Percentiles rank a stretch among this genome's conserved stretches.
Evolutionary conservation across 1,284 basidiomycete genomes (phyloP).

Genomic region (Fomitopsis betulina): DNA sequence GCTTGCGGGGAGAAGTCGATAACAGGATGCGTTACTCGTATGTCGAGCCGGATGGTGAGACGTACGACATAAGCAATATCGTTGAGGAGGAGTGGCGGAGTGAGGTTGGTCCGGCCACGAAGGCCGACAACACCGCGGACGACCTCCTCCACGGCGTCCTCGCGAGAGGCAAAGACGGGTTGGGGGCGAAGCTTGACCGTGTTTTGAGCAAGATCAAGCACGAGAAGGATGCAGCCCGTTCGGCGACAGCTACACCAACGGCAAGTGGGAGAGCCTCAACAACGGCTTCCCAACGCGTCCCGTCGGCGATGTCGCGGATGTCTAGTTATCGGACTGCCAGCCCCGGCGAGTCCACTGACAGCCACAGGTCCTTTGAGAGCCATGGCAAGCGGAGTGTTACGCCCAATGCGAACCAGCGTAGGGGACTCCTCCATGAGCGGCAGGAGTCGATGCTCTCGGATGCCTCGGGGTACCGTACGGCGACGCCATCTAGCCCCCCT

Average conservation of each 20-base stretch:
- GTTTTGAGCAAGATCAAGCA: slow-evolving; percentile 75
- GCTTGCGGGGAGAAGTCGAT: slow-evolving; percentile 64
- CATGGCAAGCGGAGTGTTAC: slow-evolving; percentile 21
- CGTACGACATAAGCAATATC: slow-evolving; percentile 88
- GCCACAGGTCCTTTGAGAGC: slow-evolving; percentile 12
- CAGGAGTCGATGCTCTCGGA: slow-evolving; percentile 66
- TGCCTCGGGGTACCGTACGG: slow-evolving; percentile 49
- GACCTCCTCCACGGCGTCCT: slow-evolving; percentile 68
- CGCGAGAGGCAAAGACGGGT: slow-evolving; percentile 46
- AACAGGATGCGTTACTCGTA: slow-evolving; percentile 89
- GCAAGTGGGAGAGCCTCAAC: slow-evolving; percentile 15
- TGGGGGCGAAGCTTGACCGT: slow-evolving; percentile 73
- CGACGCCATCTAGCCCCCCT: slow-evolving; percentile 26
- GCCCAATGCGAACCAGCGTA: slow-evolving; percentile 17
- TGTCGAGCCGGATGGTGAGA: slow-evolving; percentile 78
- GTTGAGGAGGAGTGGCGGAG: slow-evolving; percentile 82
- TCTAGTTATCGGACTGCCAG: slow-evolving; percentile 27
- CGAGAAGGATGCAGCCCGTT: slow-evolving; percentile 28
- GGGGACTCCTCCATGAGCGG: slow-evolving; percentile 32
- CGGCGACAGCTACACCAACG: slow-evolving; percentile 22
- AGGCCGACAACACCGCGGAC: slow-evolving; percentile 33
- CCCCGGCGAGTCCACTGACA: slow-evolving; percentile 21
- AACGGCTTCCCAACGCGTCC: slow-evolving; percentile 24
- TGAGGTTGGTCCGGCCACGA: slow-evolving; percentile 27
- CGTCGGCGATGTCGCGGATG: slow-evolving; percentile 20